These are phyloP conservation scores for Coelastrella sp. DNA, from an alignment of 139 green algal species.

Conservation along the genomic window DNA sequence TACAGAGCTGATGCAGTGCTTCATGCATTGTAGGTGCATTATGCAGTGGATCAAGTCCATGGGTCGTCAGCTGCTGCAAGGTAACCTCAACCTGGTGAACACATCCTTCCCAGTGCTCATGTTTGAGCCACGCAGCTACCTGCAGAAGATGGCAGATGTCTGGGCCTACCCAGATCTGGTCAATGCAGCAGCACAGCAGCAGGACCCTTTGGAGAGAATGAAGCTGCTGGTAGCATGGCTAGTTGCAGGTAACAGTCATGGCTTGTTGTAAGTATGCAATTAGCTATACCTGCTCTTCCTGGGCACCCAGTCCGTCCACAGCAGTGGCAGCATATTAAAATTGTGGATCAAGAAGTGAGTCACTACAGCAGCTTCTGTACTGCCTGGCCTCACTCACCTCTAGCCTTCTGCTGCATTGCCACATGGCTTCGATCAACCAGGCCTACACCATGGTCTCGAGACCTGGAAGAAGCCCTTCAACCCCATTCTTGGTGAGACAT, in stretches of 20 bases:
- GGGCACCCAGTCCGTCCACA: too few relatives aligned
- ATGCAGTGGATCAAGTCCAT: conserved; percentile 78
- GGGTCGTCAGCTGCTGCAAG: conserved; percentile 68
- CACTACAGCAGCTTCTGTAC: neutral
- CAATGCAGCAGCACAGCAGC: conserved; percentile 49
- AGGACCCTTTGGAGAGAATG: conserved; percentile 80
- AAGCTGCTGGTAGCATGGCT: conserved; percentile 74
- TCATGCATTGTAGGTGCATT: conserved; percentile 70
- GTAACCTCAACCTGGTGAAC: conserved; percentile 88
- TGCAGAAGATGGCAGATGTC: conserved; percentile 88
- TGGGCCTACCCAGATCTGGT: conserved; percentile 77
- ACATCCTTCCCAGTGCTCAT: conserved; percentile 85
- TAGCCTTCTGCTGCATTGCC: neutral
- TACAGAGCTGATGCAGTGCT: too few relatives aligned
- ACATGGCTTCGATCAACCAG: conserved; percentile 40
- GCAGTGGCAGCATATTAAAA: too few relatives aligned
- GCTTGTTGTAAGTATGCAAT: too few relatives aligned
- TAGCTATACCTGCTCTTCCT: too few relatives aligned
- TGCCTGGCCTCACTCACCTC: neutral
- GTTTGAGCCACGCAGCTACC: conserved; percentile 88
- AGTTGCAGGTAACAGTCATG: neutral
- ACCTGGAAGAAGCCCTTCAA: conserved; percentile 92
- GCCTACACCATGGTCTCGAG: conserved; percentile 65
- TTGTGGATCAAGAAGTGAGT: too few relatives aligned
- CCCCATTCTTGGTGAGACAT: conserved; percentile 91